Evolutionary conservation across 805 yeast species (phyloP), one percentile per base, ranked within the genome.

Genomic region (Schizosaccharomyces cryophilus): DNA sequence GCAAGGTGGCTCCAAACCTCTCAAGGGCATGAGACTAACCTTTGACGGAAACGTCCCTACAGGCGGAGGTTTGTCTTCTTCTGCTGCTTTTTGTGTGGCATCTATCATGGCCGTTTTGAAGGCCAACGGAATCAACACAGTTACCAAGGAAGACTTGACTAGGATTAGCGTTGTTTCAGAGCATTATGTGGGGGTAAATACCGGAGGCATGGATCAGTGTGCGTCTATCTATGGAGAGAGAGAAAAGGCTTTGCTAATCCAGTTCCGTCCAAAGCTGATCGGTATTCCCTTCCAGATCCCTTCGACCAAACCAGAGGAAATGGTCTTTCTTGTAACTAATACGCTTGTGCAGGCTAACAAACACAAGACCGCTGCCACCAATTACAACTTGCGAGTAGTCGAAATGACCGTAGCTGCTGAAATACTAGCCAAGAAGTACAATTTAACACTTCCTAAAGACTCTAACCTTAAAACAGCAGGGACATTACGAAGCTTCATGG

Each of bases 191-290:
- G 88, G 88, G 42, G 84, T 83, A 61, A 83, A 81, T 68, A 80
- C 83, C 42, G 89, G 88, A n/a, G 87, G 88, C 48, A 79, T 83
- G 84, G 88, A 83, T 68, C 88, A 83, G 70, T 77, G 83, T 59
- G 88, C 87, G 2, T 79, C 84, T 0, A 75, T 84, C 29, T 82
- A 77, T 64, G 87, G 88, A 24, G 80, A 77, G 66, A 71, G 70
- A 54, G 75, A 74, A 62, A 79, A 83, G 64, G 83, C 83, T 1
- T 70, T 83, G 61, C 75, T 77, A 64, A 79, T 83, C 21, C 78
- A 78, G 64, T 83, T 83, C 71, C 74, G 76, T 63, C 88, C 89
- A 1, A 68, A 73, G 63, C 72, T 84, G 58, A 71, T 68, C 42
- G 86, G 81, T 1, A 71, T 75, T 40, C 78, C 85, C 15, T 74